A percentile compares a stretch with the other conserved stretches of the same genome.
These are phyloP conservation scores for Penicillium odoratum DNA, from an alignment of 495 filamentous ascomycete genomes.

Conservation along the genomic window DNA sequence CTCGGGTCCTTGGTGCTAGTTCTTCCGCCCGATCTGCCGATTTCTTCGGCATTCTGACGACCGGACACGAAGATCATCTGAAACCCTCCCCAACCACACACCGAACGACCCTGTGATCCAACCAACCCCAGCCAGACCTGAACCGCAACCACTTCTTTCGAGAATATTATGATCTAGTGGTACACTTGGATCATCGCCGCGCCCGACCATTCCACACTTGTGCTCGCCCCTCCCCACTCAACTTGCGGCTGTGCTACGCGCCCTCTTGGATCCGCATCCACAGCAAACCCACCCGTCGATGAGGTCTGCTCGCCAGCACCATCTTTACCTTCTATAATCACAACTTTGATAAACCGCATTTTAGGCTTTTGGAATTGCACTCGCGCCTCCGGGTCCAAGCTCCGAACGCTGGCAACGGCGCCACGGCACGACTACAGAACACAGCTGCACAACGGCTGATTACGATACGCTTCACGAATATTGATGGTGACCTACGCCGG, in stretches of 20 bases:
- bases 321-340: not conserved
- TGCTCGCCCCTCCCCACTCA: constrained; percentile 9
- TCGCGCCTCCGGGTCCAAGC: constrained; percentile 13
- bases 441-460: constrained; percentile 12
- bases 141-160: constrained; percentile 1
- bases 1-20: not conserved
- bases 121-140: not conserved
- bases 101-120: not conserved
- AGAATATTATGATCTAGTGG: constrained; percentile 9
- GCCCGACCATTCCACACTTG: not conserved
- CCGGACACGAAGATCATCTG: constrained; percentile 4
- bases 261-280: constrained; percentile 10
- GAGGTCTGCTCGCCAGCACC: constrained; percentile 2
- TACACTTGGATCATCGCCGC: not conserved
- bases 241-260: constrained; percentile 3
- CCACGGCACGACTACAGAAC: constrained; percentile 17
- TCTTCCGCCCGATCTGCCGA: not conserved
- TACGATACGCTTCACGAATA: constrained; percentile 9
- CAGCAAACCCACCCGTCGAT: constrained; percentile 15
- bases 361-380: not conserved
- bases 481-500: constrained; percentile 27
- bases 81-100: not conserved
- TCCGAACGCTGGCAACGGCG: constrained; percentile 20
- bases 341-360: not conserved
- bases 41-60: not conserved